Evolutionary conservation across 75 land plant species (phyloP).

Genomic region (Pseudotsuga menziesii): DNA sequence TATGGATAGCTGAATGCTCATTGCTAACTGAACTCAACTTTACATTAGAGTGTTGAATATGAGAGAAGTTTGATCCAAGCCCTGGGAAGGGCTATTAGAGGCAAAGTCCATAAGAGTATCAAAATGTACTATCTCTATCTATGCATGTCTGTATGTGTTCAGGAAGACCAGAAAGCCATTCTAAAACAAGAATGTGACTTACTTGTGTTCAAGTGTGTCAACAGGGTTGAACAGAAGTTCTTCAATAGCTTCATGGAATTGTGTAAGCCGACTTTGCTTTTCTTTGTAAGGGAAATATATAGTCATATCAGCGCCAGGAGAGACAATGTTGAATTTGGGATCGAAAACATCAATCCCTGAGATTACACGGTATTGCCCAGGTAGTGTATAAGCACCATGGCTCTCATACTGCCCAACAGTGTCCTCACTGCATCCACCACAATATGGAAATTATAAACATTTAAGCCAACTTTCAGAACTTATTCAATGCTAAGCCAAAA

Average conservation of each 20-base stretch:
- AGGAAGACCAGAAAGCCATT: background rate
- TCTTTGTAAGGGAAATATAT: constrained; percentile 84
- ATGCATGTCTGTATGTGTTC: background rate
- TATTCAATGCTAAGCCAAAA: no score
- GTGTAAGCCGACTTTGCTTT: constrained; percentile 50
- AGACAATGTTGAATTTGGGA: constrained; percentile 91
- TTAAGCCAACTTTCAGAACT: background rate
- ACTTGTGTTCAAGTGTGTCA: constrained; percentile 77
- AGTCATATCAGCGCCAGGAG: constrained; percentile 90
- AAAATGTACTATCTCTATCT: background rate
- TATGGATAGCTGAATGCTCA: no score
- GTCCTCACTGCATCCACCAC: constrained; percentile 44
- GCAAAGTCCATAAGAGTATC: no score
- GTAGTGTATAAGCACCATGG: constrained; percentile 76
- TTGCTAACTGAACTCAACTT: no score
- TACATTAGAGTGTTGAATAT: no score
- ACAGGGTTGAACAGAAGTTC: constrained; percentile 63
- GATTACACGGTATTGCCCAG: constrained; percentile 73
- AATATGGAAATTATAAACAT: background rate
- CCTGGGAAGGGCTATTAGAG: no score
- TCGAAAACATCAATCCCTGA: constrained; percentile 87
- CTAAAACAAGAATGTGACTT: constrained; percentile 7
- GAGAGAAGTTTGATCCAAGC: no score
- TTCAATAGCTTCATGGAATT: constrained; percentile 67
- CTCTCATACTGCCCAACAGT: constrained; percentile 90